These are phyloP conservation scores for Begonia peltatifolia DNA, from an alignment of 306 rosid species.

Conservation along the genomic window DNA sequence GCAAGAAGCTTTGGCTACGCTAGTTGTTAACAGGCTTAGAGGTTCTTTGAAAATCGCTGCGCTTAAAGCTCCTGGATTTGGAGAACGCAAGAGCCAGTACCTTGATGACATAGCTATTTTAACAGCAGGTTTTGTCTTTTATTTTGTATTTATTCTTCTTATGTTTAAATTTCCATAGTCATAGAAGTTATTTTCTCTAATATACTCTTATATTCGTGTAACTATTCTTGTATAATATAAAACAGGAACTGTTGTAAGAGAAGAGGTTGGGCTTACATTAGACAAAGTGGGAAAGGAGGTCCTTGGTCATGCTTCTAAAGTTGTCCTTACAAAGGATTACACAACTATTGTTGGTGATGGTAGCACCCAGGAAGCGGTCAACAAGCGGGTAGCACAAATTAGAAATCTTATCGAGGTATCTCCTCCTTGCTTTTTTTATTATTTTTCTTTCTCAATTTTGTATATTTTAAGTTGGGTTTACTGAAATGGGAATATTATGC, in stretches of 20 bases:
- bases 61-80: conserved; percentile 97
- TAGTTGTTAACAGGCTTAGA: conserved; percentile 92
- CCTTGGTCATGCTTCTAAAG: conserved; percentile 80
- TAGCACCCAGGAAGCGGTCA: conserved; percentile 88
- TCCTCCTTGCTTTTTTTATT: not conserved
- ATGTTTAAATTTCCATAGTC: too few relatives aligned
- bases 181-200: too few relatives aligned
- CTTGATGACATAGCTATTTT: conserved; percentile 93
- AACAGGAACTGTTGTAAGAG: conserved; percentile 85
- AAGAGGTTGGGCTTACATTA: conserved; percentile 82
- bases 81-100: conserved; percentile 99
- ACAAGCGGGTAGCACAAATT: conserved; percentile 85
- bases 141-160: not conserved
- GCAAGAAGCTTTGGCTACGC: conserved; percentile 95
- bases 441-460: too few relatives aligned
- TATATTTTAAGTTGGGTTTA: too few relatives aligned
- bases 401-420: conserved; percentile 71
- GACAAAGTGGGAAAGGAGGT: conserved; percentile 95
- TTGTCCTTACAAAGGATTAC: conserved; percentile 86
- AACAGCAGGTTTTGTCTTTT: conserved; percentile 66
- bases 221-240: too few relatives aligned
- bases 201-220: too few relatives aligned
- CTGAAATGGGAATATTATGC: conserved; percentile 8
- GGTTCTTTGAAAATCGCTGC: conserved; percentile 98
- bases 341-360: conserved; percentile 96